These are phyloP conservation scores for Phytopythium oedochilum DNA, from an alignment of 352 stramenopile species.

Conservation along the genomic window DNA sequence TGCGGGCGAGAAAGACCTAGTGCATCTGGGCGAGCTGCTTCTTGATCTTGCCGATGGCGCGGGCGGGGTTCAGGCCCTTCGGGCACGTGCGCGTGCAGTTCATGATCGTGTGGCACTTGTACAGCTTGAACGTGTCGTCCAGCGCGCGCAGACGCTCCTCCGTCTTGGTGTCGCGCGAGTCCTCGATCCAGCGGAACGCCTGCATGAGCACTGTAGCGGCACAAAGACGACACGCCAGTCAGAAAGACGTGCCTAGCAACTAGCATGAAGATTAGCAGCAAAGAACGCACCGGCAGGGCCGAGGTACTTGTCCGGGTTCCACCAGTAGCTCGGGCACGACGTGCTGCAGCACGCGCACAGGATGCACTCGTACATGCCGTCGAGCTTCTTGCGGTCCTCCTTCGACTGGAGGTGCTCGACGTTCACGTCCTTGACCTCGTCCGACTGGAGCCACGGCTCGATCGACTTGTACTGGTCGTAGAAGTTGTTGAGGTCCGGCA, in stretches of 20 bases:
- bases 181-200: slow-evolving; percentile 98
- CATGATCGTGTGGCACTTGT: slow-evolving; percentile 99
- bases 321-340: slow-evolving; percentile 99
- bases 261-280: neutral
- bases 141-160: slow-evolving; percentile 93
- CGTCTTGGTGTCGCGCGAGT: slow-evolving; percentile 97
- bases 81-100: slow-evolving; percentile 99
- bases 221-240: neutral
- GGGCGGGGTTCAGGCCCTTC: slow-evolving; percentile 99
- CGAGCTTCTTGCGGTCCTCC: slow-evolving; percentile 98
- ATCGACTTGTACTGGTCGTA: slow-evolving; percentile 98
- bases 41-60: slow-evolving; percentile 99
- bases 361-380: slow-evolving; percentile 99
- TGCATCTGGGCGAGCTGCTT: slow-evolving; percentile 87
- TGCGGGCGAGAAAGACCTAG: slow-evolving; percentile 22
- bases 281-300: slow-evolving; percentile 70
- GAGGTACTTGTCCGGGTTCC: slow-evolving; percentile 96
- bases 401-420: slow-evolving; percentile 87
- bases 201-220: slow-evolving; percentile 84
- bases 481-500: slow-evolving; percentile 99
- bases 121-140: slow-evolving; percentile 99
- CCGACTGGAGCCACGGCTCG: slow-evolving; percentile 98
- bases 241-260: neutral
- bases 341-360: slow-evolving; percentile 99
- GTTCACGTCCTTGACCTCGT: slow-evolving; percentile 84